These are phyloP conservation scores for Didymella glomerata DNA, from an alignment of 2,329 filamentous ascomycete genomes.

Conservation along the genomic window DNA sequence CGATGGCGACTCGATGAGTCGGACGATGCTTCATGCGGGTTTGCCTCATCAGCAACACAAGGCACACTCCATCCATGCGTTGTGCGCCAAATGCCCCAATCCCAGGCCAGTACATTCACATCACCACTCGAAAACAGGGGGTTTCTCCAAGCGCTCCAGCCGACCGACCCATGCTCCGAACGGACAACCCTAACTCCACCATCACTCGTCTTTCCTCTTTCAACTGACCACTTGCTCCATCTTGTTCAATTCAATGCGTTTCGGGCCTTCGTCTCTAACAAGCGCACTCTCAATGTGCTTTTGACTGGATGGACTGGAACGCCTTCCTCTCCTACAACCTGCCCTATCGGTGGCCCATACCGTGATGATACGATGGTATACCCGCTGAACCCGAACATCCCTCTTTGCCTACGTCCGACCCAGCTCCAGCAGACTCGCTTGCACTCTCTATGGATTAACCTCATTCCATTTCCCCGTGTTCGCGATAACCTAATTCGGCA, in stretches of 20 bases:
- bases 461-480: not conserved
- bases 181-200: not conserved
- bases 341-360: conserved; percentile 16
- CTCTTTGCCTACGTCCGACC: not conserved
- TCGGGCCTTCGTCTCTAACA: not conserved
- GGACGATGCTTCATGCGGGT: not conserved
- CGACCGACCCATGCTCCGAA: not conserved
- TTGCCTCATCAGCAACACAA: not conserved
- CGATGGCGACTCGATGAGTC: not conserved
- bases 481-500: not conserved
- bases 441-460: not conserved
- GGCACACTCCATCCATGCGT: not conserved
- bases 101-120: not conserved
- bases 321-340: conserved; percentile 14
- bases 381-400: conserved; percentile 19
- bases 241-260: not conserved
- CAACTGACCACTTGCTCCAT: not conserved
- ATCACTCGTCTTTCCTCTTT: not conserved
- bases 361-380: conserved; percentile 15
- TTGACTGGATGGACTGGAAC: conserved; percentile 9
- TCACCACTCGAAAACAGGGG: not conserved
- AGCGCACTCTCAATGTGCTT: not conserved
- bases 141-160: not conserved
- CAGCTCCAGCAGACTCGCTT: not conserved
- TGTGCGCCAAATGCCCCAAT: not conserved